Conservation (phyloP, 495 filamentous ascomycete species). For the Daldinia grandis region DNA sequence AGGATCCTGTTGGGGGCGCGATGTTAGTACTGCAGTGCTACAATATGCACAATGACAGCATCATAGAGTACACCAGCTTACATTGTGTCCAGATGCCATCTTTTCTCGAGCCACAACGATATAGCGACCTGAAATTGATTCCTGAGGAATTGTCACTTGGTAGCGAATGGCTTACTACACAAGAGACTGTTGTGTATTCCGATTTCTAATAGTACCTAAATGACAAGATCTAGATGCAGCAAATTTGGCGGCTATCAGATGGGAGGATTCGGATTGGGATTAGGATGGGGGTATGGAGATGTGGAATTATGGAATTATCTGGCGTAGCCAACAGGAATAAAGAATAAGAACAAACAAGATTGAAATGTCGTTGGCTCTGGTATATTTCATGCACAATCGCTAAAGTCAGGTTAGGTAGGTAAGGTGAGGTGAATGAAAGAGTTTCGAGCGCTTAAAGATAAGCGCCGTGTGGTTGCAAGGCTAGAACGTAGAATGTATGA, state of each 20-base stretch:
- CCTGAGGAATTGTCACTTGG: neutral
- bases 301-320: neutral
- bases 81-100: constrained; percentile 63
- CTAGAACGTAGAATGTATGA: constrained; percentile 25
- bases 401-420: neutral
- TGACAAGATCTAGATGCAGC: constrained; percentile 6
- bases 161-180: constrained; percentile 15
- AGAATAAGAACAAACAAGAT: constrained; percentile 9
- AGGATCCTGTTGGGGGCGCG: constrained; percentile 63
- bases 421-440: constrained; percentile 13
- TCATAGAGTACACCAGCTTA: constrained; percentile 42
- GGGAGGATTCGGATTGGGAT: neutral
- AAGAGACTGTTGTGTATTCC: constrained; percentile 15
- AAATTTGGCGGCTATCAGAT: constrained; percentile 15
- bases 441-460: constrained; percentile 37
- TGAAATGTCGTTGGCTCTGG: neutral
- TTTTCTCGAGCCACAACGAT: constrained; percentile 28
- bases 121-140: constrained; percentile 3
- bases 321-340: constrained; percentile 28
- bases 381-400: constrained; percentile 27
- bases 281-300: constrained; percentile 1
- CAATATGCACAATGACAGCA: constrained; percentile 2
- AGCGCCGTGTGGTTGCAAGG: constrained; percentile 41
- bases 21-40: constrained; percentile 17
- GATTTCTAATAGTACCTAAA: constrained; percentile 9